These are phyloP conservation scores for Sonneratia caseolaris DNA, from an alignment of 345 rosid genomes.

Conservation along the genomic window DNA sequence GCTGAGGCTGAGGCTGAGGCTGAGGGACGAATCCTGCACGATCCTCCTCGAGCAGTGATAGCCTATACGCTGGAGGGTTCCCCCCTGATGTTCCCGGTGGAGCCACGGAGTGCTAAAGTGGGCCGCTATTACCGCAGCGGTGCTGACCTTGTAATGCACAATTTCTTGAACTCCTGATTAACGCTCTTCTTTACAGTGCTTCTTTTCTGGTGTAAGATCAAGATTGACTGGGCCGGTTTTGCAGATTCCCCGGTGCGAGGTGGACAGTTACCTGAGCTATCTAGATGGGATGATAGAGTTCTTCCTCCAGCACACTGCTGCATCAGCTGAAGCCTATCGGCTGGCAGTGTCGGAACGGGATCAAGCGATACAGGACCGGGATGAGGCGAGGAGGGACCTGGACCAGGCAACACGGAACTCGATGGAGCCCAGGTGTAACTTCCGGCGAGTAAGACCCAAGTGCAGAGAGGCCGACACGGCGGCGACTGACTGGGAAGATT, in stretches of 20 bases:
- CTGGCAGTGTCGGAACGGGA: background rate
- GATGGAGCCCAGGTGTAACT: too few species aligned
- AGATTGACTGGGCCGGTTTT: background rate
- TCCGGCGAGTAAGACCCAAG: too few species aligned
- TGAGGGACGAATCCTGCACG: background rate
- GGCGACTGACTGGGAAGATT: too few species aligned
- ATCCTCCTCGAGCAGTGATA: background rate
- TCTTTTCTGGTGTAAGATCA: background rate
- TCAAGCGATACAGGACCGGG: background rate
- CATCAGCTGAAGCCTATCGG: background rate
- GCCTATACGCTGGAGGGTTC: background rate
- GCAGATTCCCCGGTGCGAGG: background rate
- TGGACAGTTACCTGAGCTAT: background rate
- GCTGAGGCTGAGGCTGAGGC: background rate
- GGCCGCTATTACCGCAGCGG: background rate
- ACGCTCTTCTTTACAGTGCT: background rate
- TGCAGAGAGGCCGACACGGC: too few species aligned
- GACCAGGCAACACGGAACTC: background rate
- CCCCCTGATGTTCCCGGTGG: background rate
- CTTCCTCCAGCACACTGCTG: background rate
- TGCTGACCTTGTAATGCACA: background rate
- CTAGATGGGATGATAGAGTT: background rate
- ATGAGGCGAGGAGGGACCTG: background rate
- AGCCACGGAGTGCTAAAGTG: background rate
- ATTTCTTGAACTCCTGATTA: background rate